Base-by-base conservation (phyloP, 2,329 filamentous ascomycete genomes). In the Neonectria ditissima region DNA sequence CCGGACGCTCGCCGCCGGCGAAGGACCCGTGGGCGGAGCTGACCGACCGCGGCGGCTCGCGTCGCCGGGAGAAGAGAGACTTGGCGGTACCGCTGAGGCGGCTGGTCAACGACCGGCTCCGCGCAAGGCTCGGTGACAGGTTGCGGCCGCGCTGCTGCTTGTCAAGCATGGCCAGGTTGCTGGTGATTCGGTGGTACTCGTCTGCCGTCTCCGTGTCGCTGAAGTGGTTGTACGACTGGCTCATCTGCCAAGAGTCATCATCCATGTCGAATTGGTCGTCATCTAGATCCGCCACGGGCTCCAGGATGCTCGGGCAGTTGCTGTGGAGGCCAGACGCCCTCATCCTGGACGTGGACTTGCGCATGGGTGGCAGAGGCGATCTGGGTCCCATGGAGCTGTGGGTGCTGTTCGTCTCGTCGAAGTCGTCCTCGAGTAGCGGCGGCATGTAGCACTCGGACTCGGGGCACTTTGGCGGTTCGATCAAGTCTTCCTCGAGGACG, bases 151-250 rank as follows among this genome's bases (percentile, higher is more conserved):
- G 67, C 22, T 74, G 63, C 13, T 67, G 71, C 50, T 65, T 71
- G 59, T 71, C 70, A 50, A 66, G 65, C 48, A 66, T 68, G 18
- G 78, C 78, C 26, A 80, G 68, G 54, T 75, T 72, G 18, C 71
- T 71, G 16, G 77, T 71, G 52, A 80, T 74, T 9, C 72, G 72
- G 59, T 80, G 78, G 32, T 80, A 80, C 44, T 79, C 78, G 45
- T 73, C 74, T 2, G 77, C 73, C 5, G 73, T 72, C 52, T 73
- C 73, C 20, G 63, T 65, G 56, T 79, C 77, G 53, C 69, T 74
- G 20, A 77, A 75, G 43, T 76, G 72, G 47, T 67, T 72, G 53
- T 73, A 69, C 14, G 60, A 68, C 22, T 52, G 59, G 24, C 66
- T 65, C 20, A 58, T 54, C 8, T 59, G 70, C 67, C 65, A 70